Conservation (phyloP, 805 yeast species). For the Sungouiella thailandica region DNA sequence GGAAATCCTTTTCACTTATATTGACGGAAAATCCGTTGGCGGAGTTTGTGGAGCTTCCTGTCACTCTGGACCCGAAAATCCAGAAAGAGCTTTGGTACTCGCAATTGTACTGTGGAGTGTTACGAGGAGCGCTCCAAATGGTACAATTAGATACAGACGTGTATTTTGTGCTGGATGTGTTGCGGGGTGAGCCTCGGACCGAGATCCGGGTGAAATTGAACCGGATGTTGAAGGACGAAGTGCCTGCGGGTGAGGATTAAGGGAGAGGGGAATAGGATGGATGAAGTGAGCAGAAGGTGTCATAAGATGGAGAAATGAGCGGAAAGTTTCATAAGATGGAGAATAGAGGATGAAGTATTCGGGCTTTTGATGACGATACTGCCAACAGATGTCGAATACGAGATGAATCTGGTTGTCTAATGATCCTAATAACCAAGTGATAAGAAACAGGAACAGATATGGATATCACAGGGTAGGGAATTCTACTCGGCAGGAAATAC, state of each 20-base stretch:
- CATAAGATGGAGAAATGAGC: too few relatives aligned
- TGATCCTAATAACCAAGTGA: too few relatives aligned
- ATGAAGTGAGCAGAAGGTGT: too few relatives aligned
- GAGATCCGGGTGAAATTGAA: constrained; percentile 71
- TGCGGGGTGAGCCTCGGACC: constrained; percentile 79
- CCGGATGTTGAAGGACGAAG: constrained; percentile 80
- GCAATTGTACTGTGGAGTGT: constrained; percentile 82
- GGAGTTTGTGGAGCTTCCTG: constrained; percentile 90
- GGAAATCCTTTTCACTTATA: constrained; percentile 66
- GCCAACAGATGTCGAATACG: too few relatives aligned
- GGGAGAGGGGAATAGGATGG: too few relatives aligned
- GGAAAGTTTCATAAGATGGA: too few relatives aligned
- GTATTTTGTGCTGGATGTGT: constrained; percentile 68
- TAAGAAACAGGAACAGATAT: too few relatives aligned
- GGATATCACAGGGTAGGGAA: too few relatives aligned
- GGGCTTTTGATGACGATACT: too few relatives aligned
- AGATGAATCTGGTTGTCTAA: too few relatives aligned
- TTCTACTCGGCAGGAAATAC: too few relatives aligned
- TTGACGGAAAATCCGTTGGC: constrained; percentile 85
- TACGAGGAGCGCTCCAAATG: constrained; percentile 91
- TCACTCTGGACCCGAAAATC: constrained; percentile 58
- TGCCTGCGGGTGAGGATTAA: constrained; percentile 93
- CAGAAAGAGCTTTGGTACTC: constrained; percentile 84
- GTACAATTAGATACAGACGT: constrained; percentile 90
- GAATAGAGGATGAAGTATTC: too few relatives aligned